Percentiles rank a stretch among this genome's conserved stretches.
Evolutionary conservation across 2,329 filamentous ascomycete genomes (phyloP).

Genomic region (Penicillium sp.): DNA sequence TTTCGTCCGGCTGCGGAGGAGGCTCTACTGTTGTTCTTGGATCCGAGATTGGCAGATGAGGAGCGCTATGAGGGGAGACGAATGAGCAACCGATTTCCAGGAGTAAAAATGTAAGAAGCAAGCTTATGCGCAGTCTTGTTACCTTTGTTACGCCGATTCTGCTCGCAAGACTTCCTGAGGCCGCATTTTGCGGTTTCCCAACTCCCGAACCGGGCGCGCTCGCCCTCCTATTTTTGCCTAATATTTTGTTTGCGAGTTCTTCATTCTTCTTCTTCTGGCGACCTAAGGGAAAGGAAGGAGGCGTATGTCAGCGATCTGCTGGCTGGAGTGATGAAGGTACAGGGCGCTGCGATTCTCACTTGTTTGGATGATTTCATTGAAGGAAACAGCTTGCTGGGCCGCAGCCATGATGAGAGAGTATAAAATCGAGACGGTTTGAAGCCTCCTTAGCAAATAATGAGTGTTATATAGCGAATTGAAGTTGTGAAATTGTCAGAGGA

Average conservation of each 20-base stretch:
- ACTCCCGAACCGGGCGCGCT: conserved; percentile 52
- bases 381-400: conserved; percentile 47
- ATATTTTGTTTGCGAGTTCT: conserved; percentile 62
- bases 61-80: conserved; percentile 38
- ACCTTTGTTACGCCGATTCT: conserved; percentile 65
- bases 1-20: conserved; percentile 25
- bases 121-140: conserved; percentile 20
- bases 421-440: background rate
- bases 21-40: conserved; percentile 46
- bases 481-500: background rate
- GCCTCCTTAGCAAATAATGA: background rate
- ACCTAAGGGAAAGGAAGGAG: conserved; percentile 39
- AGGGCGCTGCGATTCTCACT: conserved; percentile 39
- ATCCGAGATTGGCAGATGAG: conserved; percentile 44
- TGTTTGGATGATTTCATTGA: conserved; percentile 58
- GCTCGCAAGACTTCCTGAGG: conserved; percentile 60
- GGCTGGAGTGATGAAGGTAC: conserved; percentile 13
- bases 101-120: background rate
- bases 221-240: conserved; percentile 58
- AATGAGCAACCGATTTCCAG: conserved; percentile 8
- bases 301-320: conserved; percentile 3
- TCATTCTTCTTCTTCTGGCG: conserved; percentile 62
- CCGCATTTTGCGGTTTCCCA: conserved; percentile 47
- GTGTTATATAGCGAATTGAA: background rate
- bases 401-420: conserved; percentile 39